Evolutionary conservation across 208 protist genomes (phyloP), one percentile per base, ranked within the genome.

Genomic region (Wallacemonas sp.): DNA sequence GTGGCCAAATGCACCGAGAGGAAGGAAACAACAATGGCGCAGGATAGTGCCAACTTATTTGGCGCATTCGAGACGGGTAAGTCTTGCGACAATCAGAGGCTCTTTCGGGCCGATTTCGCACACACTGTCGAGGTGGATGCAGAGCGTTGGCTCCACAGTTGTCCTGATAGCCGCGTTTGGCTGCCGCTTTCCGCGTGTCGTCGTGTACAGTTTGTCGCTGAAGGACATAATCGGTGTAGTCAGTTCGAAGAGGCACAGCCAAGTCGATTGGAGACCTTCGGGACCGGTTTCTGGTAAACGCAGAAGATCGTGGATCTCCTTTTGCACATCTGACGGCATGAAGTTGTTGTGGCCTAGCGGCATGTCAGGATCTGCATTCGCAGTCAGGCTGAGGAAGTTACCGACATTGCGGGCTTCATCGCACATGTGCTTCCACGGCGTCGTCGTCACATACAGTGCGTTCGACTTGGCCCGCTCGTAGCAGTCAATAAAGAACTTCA

Each of bases 381-480:
- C 33, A 31, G 24, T 58, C 30, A 58, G 24, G 17, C n/a, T 27
- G 51, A 58, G 11, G 28, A 58, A 38, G n/a, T 58, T 58, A 31
- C 41, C 27, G 9, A 58, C 2, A 6, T 58, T 34, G 30, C 51
- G 51, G 12, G 31, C 28, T 42, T 47, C 41, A 17, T 34, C 36
- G 27, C 31, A 64, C 12, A 47, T 28, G 41, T 53, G 42, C 59
- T 30, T 28, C 41, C 41, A 47, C 38, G 38, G 59, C 28, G 51
- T 42, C 24, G 68, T 56, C 31, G 63, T 65, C 28, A 86, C 9
- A 24, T 66, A 71, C 8, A 94, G 61, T 2, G 75, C 62, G 41
- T 94, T 91, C 42, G 79, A 88, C 68, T 82, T 79, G 14, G 70
- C 82, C 30, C 76, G 76, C 49, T 89, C 75, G 75, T 90, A 94